A percentile compares a stretch with the other conserved stretches of the same genome.
Conservation (phyloP, 106 monocot genomes). For the Hemerocallis citrina region DNA sequence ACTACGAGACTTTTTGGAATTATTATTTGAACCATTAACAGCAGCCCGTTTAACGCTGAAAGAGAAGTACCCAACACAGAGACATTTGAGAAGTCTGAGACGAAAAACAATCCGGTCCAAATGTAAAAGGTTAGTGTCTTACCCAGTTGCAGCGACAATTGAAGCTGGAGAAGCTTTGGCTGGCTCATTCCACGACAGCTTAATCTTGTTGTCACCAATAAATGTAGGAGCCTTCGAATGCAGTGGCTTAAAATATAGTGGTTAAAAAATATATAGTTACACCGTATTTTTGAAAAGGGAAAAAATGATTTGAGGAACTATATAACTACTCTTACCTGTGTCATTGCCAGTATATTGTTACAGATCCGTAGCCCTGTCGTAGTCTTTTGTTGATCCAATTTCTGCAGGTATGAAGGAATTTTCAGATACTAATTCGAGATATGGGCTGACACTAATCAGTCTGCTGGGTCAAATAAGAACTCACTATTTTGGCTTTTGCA, state of each 20-base stretch:
- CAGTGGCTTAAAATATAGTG: conserved; percentile 39
- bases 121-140: background rate
- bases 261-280: background rate
- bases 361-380: conserved; percentile 52
- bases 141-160: conserved; percentile 22
- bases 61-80: background rate
- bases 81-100: background rate
- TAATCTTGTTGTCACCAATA: conserved; percentile 73
- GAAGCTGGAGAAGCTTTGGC: conserved; percentile 38
- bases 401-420: conserved; percentile 31
- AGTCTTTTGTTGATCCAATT: conserved; percentile 68
- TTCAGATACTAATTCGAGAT: background rate
- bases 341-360: conserved; percentile 92
- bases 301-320: too few relatives aligned
- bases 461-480: conserved; percentile 7
- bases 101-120: background rate
- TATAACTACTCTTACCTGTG: conserved; percentile 64
- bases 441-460: background rate
- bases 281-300: too few relatives aligned
- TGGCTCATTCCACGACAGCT: conserved; percentile 78
- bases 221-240: conserved; percentile 86
- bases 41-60: conserved; percentile 57
- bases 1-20: conserved; percentile 48
- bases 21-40: conserved; percentile 32
- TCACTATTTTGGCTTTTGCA: conserved; percentile 66